A percentile compares a stretch with the other conserved stretches of the same genome.
These are phyloP conservation scores for Pinus tabuliformis DNA, from an alignment of 75 land plant genomes.

Conservation along the genomic window DNA sequence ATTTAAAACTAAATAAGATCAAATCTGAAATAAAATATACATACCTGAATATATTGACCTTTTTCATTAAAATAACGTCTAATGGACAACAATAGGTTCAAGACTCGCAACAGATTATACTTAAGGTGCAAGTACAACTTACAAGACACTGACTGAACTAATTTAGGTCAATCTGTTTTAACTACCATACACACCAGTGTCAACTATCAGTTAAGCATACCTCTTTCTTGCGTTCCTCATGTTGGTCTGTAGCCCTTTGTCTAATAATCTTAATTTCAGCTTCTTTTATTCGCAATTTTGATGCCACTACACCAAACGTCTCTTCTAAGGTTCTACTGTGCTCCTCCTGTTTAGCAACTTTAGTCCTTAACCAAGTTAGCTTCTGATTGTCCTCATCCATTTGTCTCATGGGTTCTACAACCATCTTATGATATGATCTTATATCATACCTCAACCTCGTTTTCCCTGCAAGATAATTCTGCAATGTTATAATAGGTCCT, in stretches of 20 bases:
- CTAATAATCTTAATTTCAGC: constrained; percentile 54
- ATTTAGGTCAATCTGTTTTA: not conserved
- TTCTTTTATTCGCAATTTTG: constrained; percentile 40
- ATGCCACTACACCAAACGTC: constrained; percentile 31
- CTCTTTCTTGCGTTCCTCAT: constrained; percentile 59
- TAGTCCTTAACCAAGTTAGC: constrained; percentile 33
- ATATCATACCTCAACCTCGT: constrained; percentile 66
- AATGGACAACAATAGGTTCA: not conserved
- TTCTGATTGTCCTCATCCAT: constrained; percentile 80
- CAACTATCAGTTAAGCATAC: constrained; percentile 17
- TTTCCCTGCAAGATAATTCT: constrained; percentile 47
- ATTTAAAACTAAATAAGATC: not conserved
- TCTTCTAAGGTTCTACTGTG: constrained; percentile 48
- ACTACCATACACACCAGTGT: not conserved
- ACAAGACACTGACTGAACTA: not conserved
- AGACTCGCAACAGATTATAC: not conserved
- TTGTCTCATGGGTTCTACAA: constrained; percentile 59
- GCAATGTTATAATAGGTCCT: not conserved
- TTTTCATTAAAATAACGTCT: not conserved
- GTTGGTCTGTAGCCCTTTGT: constrained; percentile 45
- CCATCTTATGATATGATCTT: constrained; percentile 64
- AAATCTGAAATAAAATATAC: not conserved
- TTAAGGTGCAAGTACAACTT: not conserved
- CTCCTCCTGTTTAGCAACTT: constrained; percentile 38
- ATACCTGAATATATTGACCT: not conserved